phyloP scores from a whole-genome alignment of 2,329 filamentous ascomycete genomes.

The Penicillium sp. region DNA sequence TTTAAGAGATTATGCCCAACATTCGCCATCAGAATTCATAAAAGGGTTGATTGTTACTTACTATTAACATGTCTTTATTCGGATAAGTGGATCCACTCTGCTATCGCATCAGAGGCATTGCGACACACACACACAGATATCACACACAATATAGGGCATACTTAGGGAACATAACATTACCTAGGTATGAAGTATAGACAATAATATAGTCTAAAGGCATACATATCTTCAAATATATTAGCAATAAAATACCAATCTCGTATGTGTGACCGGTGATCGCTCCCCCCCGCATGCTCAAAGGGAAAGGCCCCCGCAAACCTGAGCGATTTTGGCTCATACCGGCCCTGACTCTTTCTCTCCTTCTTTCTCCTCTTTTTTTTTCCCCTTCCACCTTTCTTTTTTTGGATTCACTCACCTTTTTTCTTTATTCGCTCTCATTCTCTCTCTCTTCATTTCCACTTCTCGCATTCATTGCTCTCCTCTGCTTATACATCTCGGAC shows the following conservation, averaged over 20 bases:
- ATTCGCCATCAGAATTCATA: not conserved
- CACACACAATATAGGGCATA: not conserved
- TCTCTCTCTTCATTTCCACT: constrained; percentile 11
- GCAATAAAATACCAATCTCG: constrained; percentile 8
- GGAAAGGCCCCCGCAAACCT: constrained; percentile 29
- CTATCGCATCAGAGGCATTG: not conserved
- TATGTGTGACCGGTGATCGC: constrained; percentile 18
- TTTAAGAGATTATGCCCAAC: not conserved
- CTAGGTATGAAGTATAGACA: not conserved
- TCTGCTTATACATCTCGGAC: not conserved
- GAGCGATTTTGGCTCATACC: constrained; percentile 28
- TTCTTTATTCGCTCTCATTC: constrained; percentile 17
- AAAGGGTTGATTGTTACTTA: not conserved
- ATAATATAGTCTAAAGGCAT: not conserved
- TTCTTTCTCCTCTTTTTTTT: constrained; percentile 18
- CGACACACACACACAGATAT: not conserved
- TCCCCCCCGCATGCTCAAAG: constrained; percentile 32
- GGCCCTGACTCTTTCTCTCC: constrained; percentile 24
- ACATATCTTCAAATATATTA: not conserved
- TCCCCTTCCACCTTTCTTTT: constrained; percentile 24
- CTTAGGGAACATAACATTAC: no score
- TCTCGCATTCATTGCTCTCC: constrained; percentile 8
- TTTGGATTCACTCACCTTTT: constrained; percentile 22
- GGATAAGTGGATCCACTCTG: not conserved
- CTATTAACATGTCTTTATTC: not conserved